Evolutionary conservation across 495 filamentous ascomycete genomes (phyloP).

Genomic region (Lentithecium fluviatile): DNA sequence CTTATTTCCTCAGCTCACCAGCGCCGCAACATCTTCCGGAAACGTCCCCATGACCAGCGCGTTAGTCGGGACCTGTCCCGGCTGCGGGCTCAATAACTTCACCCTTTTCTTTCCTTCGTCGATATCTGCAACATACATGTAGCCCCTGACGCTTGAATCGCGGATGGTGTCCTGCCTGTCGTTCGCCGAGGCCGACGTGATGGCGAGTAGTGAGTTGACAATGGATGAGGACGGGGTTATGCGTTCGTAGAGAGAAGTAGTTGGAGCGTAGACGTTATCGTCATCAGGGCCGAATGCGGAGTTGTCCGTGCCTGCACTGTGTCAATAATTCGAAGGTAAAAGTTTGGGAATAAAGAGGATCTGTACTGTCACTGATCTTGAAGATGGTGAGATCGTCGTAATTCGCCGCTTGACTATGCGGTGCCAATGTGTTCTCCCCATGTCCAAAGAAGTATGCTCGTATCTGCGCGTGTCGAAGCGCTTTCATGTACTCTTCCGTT

Average conservation of each 20-base stretch:
- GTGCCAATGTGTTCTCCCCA: constrained; percentile 70
- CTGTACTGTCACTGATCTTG: constrained; percentile 54
- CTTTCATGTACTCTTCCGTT: constrained; percentile 71
- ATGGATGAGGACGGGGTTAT: constrained; percentile 59
- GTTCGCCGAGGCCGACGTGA: constrained; percentile 67
- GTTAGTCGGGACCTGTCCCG: constrained; percentile 70
- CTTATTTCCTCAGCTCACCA: constrained; percentile 30
- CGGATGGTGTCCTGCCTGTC: constrained; percentile 70
- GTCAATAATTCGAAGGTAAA: constrained; percentile 2
- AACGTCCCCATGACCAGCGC: constrained; percentile 61
- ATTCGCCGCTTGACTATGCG: constrained; percentile 75
- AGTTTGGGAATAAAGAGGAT: constrained; percentile 6
- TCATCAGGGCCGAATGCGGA: constrained; percentile 44
- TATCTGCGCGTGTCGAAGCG: constrained; percentile 68
- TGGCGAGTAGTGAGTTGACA: constrained; percentile 70
- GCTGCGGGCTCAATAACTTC: constrained; percentile 76
- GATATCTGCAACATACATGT: constrained; percentile 86
- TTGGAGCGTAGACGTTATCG: constrained; percentile 39
- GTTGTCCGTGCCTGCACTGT: not conserved
- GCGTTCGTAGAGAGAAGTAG: constrained; percentile 55
- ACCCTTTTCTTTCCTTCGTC: constrained; percentile 81
- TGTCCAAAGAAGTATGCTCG: constrained; percentile 94
- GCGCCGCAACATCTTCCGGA: constrained; percentile 44
- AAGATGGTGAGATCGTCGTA: constrained; percentile 73
- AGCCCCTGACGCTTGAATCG: constrained; percentile 85